Evolutionary conservation across 768 basidiomycete genomes (phyloP), one percentile per base, ranked within the genome.

Genomic region (Podaxis sp.): DNA sequence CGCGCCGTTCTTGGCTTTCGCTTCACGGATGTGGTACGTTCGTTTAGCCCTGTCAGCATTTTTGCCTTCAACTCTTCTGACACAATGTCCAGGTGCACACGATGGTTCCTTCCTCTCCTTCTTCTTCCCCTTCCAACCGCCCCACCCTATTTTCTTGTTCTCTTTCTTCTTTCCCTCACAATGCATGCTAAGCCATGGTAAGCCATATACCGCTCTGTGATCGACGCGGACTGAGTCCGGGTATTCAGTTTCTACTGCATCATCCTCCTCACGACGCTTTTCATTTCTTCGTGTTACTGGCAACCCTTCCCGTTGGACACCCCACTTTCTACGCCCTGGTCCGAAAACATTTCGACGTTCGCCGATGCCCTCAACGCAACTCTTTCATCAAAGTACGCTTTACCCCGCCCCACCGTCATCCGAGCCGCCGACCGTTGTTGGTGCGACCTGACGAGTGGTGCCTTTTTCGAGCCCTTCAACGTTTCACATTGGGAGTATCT

Each of bases 251-350:
- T 93, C 72, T 95, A 95, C 72, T 95, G 93, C 79, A 88, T 95
- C 59, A 80, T 92, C 24, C 82, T 95, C 22, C 84, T 95, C 13
- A 82, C 86, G 0, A 89, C 92, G n/a, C 82, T 94, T 54, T 94
- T 93, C 72, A 80, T 92, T 64, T 90, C 93, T 15, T 90, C 93
- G 17, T 95, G 93, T 72, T 93, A 93, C 74, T 94, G 93, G 93
- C 90, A 91, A 65, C 90, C 93, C 33, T 85, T 92, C 61, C 84
- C 88, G 24, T 73, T 87, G 52, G 83, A 87, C 64, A 85, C 82
- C 28, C 78, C 82, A 0, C 85, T 93, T 62, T 82, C 84, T 12
- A 72, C 70, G 17, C 88, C 90, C 10, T 91, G 89, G 89, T 74
- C 86, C 4, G 79, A 83, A 51, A 86, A 87, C 68, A 82, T 91